A percentile compares a stretch with the other conserved stretches of the same genome.
Conservation (phyloP, 495 filamentous ascomycete genomes). For the Aspergillus egyptiacus region DNA sequence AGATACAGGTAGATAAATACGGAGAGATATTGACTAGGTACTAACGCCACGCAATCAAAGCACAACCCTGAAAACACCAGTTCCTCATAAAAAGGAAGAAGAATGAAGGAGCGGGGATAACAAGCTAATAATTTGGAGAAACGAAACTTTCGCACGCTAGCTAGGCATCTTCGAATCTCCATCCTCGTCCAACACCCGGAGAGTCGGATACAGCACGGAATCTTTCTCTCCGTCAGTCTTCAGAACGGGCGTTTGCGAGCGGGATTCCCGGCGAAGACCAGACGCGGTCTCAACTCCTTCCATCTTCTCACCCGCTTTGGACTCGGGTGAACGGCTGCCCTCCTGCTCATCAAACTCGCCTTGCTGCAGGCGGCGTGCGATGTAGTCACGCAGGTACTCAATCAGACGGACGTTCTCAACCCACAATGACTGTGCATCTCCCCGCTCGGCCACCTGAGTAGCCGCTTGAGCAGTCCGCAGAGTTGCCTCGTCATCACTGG, state of each 20-base stretch:
- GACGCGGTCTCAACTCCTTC: slow-evolving; percentile 33
- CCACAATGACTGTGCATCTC: slow-evolving; percentile 75
- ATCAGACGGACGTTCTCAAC: slow-evolving; percentile 77
- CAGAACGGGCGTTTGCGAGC: slow-evolving; percentile 15
- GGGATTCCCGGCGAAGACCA: slow-evolving; percentile 10
- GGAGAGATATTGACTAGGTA: slow-evolving; percentile 17
- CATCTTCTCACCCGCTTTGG: slow-evolving; percentile 32
- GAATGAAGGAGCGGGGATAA: slow-evolving; percentile 6
- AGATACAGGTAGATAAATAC: slow-evolving; percentile 14
- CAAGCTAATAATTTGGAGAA: slow-evolving; percentile 11
- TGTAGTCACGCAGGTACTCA: slow-evolving; percentile 63
- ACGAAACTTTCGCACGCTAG: slow-evolving; percentile 10
- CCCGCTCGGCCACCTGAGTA: slow-evolving; percentile 42
- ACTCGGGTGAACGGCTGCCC: slow-evolving; percentile 19
- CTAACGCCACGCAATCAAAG: slow-evolving; percentile 15
- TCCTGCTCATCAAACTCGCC: slow-evolving; percentile 49
- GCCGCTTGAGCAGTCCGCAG: slow-evolving; percentile 42
- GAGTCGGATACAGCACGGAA: slow-evolving; percentile 41
- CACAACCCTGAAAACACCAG: slow-evolving; percentile 7
- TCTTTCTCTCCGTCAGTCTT: slow-evolving; percentile 23
- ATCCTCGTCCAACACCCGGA: slow-evolving; percentile 41
- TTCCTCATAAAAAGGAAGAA: slow-evolving; percentile 11
- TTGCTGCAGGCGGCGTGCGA: slow-evolving; percentile 57
- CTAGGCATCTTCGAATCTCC: slow-evolving; percentile 38
- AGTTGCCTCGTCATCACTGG: slow-evolving; percentile 37